These are phyloP conservation scores for Ramularia collo-cygni DNA, from an alignment of 2,329 filamentous ascomycete species.

Conservation along the genomic window DNA sequence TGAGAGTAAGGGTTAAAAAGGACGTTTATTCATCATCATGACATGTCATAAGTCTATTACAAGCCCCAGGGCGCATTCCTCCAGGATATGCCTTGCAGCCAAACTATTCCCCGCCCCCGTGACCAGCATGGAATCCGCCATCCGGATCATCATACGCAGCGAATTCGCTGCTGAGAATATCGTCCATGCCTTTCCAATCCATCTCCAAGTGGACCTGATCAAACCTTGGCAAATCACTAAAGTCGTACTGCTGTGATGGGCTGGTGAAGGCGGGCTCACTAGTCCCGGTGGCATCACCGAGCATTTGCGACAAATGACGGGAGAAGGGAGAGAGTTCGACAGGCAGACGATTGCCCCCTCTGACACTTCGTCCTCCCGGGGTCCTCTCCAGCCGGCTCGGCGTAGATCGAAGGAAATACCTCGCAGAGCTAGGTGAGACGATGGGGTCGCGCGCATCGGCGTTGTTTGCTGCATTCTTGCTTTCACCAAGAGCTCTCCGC, in stretches of 20 bases:
- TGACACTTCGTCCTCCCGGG: constrained; percentile 23
- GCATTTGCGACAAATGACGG: constrained; percentile 56
- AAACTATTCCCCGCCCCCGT: too few relatives aligned
- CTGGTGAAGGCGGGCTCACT: constrained; percentile 21
- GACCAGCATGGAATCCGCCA: not conserved
- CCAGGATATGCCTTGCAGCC: too few relatives aligned
- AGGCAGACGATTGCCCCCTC: constrained; percentile 10
- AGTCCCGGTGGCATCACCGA: constrained; percentile 43
- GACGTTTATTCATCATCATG: too few relatives aligned
- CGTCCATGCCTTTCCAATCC: constrained; percentile 25
- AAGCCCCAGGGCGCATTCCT: too few relatives aligned
- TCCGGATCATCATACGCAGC: constrained; percentile 19
- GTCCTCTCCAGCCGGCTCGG: constrained; percentile 32
- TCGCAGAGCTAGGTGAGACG: constrained; percentile 28
- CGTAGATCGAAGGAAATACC: constrained; percentile 34
- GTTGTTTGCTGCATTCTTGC: constrained; percentile 22
- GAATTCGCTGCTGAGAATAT: constrained; percentile 27
- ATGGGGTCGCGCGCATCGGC: constrained; percentile 29
- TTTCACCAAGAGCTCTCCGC: constrained; percentile 26
- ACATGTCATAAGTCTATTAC: too few relatives aligned
- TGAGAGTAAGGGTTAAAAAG: too few relatives aligned
- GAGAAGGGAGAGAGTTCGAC: constrained; percentile 51
- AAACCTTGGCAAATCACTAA: constrained; percentile 29
- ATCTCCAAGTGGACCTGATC: constrained; percentile 24
- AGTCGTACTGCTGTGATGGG: constrained; percentile 25